Evolutionary conservation across 768 basidiomycete species (phyloP).

Genomic region (Phylloporus scabripes): DNA sequence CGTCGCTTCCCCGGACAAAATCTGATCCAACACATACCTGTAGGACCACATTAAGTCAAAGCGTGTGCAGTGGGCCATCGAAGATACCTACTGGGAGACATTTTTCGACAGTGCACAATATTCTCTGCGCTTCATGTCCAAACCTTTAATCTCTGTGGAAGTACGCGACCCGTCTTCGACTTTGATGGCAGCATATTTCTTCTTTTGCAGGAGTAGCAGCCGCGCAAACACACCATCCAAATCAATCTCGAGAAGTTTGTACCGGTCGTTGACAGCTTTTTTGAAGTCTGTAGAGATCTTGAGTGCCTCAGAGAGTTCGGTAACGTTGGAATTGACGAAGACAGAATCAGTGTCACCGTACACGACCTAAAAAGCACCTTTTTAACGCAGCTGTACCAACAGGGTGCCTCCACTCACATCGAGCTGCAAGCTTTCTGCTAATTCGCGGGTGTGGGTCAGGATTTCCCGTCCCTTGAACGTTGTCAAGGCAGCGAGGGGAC

Average conservation of each 20-base stretch:
- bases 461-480: slow-evolving; percentile 98
- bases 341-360: slow-evolving; percentile 99
- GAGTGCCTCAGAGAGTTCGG: slow-evolving; percentile 80
- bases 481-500: slow-evolving; percentile 93
- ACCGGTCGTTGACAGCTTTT: slow-evolving; percentile 93
- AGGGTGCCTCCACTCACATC: slow-evolving; percentile 53
- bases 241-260: slow-evolving; percentile 94
- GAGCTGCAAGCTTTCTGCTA: slow-evolving; percentile 84
- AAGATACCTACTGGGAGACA: slow-evolving; percentile 73
- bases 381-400: background rate
- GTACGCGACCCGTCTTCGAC: slow-evolving; percentile 78
- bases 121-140: slow-evolving; percentile 99
- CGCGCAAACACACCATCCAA: slow-evolving; percentile 92
- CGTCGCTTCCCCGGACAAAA: slow-evolving; percentile 86
- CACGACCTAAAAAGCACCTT: slow-evolving; percentile 60
- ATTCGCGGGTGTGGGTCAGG: slow-evolving; percentile 83
- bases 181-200: slow-evolving; percentile 98
- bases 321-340: slow-evolving; percentile 94
- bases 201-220: slow-evolving; percentile 91
- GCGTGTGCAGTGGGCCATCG: background rate
- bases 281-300: slow-evolving; percentile 92
- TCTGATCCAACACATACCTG: slow-evolving; percentile 85
- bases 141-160: slow-evolving; percentile 87
- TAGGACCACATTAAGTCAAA: background rate
- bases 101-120: slow-evolving; percentile 89